Evolutionary conservation across 1,284 basidiomycete species (phyloP).

Genomic region (Fistulinella staudtii): DNA sequence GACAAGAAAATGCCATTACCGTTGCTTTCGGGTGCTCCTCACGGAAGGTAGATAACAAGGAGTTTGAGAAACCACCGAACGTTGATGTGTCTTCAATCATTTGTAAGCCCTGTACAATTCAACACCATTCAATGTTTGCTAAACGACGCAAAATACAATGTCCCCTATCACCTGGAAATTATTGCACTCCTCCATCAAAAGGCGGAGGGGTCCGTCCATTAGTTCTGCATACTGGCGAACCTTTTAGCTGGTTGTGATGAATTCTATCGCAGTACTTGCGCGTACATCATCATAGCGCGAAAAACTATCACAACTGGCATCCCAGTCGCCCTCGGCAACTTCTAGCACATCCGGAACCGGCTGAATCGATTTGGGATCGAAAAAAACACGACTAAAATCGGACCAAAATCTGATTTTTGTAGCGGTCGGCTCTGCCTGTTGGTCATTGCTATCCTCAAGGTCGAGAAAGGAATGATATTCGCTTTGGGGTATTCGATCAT

Average conservation of each 20-base stretch:
- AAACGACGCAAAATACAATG: neutral
- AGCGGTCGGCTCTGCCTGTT: constrained; percentile 17
- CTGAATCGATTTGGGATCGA: constrained; percentile 61
- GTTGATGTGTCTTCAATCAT: constrained; percentile 55
- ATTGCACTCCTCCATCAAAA: constrained; percentile 71
- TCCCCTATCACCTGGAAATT: constrained; percentile 57
- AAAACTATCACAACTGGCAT: constrained; percentile 49
- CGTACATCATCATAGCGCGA: constrained; percentile 51
- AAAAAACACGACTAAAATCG: constrained; percentile 69
- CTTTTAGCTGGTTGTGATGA: constrained; percentile 11
- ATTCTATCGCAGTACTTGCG: neutral
- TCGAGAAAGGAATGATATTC: constrained; percentile 53
- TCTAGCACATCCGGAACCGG: constrained; percentile 55
- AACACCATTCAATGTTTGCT: constrained; percentile 3
- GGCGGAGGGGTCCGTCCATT: constrained; percentile 63
- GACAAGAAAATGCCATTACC: constrained; percentile 50
- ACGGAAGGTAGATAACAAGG: constrained; percentile 53
- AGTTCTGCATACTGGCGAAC: constrained; percentile 46
- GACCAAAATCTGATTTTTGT: constrained; percentile 67
- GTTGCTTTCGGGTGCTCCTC: constrained; percentile 64
- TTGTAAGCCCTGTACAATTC: constrained; percentile 56
- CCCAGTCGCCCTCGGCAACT: constrained; percentile 53
- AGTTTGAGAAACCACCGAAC: constrained; percentile 61
- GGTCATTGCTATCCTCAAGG: constrained; percentile 25
- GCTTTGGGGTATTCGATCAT: constrained; percentile 49